phyloP scores from a whole-genome alignment of 192 early-diverging fungal genomes.

The Coemansia sp. region DNA sequence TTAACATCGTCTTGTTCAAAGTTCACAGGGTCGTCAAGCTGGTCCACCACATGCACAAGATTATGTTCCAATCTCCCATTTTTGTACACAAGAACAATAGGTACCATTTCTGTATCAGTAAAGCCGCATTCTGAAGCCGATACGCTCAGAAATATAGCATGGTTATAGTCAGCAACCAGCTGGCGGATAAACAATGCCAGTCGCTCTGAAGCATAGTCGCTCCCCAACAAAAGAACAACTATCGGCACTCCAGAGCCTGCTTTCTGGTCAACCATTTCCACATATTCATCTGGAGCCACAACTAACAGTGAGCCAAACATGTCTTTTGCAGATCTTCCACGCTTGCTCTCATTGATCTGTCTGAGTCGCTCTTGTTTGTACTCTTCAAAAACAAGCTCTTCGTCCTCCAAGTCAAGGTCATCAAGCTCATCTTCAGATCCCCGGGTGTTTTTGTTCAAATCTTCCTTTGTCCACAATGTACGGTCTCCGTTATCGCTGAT shows the following conservation, averaged over 20 bases:
- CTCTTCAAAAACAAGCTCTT: conserved; percentile 32
- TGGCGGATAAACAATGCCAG: conserved; percentile 17
- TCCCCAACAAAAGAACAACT: conserved; percentile 17
- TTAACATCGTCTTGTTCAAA: conserved; percentile 34
- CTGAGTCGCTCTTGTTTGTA: conserved; percentile 29
- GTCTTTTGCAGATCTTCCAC: background rate
- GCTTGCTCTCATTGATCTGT: conserved; percentile 7
- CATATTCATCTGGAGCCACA: conserved; percentile 41
- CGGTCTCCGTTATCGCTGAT: conserved; percentile 1
- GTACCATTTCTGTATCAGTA: conserved; percentile 26
- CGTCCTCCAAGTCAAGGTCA: conserved; percentile 14
- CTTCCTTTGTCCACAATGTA: conserved; percentile 27
- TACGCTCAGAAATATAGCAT: conserved; percentile 34
- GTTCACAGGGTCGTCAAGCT: conserved; percentile 12
- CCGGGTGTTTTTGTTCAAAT: conserved; percentile 8
- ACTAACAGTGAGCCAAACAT: conserved; percentile 17
- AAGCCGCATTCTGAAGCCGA: conserved; percentile 43
- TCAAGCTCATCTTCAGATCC: background rate
- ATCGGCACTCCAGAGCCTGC: conserved; percentile 16
- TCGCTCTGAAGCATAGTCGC: conserved; percentile 14
- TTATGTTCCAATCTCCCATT: conserved; percentile 39
- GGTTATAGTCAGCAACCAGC: conserved; percentile 9
- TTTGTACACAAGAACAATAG: conserved; percentile 40
- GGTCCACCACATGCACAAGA: conserved; percentile 42
- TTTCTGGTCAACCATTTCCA: conserved; percentile 40